Base-by-base conservation (phyloP, 108 stramenopile species). In the Fragilariopsis cylindrus region DNA sequence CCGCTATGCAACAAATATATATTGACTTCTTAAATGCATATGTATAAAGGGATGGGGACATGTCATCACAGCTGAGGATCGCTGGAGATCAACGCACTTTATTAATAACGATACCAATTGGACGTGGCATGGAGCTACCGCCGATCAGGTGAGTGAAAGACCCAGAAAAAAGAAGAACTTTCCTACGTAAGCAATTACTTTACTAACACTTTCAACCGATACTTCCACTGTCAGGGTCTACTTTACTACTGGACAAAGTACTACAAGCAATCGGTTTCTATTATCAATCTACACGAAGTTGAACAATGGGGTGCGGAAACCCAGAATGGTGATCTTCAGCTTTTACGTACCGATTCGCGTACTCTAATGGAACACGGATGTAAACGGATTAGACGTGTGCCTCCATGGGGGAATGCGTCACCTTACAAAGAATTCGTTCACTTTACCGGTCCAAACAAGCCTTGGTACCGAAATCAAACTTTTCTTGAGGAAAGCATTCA, bases 181-280 rank as follows among this genome's bases (percentile, higher is more conserved):
- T 4, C 12, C 15, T 63, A 13, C 62, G 30, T 30, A 30, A 30
- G 30, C 30, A 30, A 30, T 30, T 30, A 30, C 30, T 30, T 30
- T 30, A 30, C 30, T 30, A 30, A 30, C 30, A 30, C 30, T 30
- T 30, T 30, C 30, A 30, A 30, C 30, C 30, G 2, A 30, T 30
- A 0, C 46, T 63, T 41, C 2, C 7, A 45, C 46, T 63, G 1
- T 15, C 43, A 63, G 75, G 88, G 85, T 30, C 56, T 86, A 7
- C 56, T 86, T 13, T 83, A 78, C 65, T 81, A 83, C 64, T 86
- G 82, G 82, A 80, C 82, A 3, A 80, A 82, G 16, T 86, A 75
- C 66, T 69, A 75, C 54, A 57, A 80, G 48, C 65, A 77, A 55
- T 58, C 76, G 30, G 82, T 86, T 19, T 74, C 82, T 12, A 78